Evolutionary conservation across 139 green algal genomes (phyloP).

Genomic region (Marvania coccoides): DNA sequence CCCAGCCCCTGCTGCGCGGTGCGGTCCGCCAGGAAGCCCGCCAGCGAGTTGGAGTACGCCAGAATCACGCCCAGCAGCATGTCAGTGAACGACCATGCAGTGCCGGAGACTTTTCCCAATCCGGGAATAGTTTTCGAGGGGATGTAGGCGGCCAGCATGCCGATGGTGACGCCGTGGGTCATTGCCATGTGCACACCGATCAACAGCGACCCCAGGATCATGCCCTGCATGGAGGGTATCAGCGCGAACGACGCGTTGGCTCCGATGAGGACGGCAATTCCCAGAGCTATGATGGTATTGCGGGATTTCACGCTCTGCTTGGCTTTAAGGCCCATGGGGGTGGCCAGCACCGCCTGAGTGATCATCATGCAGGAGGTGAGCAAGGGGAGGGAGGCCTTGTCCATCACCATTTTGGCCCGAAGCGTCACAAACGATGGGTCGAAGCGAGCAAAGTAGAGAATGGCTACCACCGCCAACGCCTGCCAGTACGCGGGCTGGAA

Average conservation of each 20-base stretch:
- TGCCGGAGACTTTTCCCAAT: constrained; percentile 64
- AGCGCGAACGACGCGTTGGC: constrained; percentile 48
- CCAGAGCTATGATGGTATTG: constrained; percentile 57
- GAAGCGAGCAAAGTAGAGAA: constrained; percentile 80
- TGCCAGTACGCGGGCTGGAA: constrained; percentile 76
- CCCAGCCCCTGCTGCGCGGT: constrained; percentile 34
- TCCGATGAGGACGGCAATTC: constrained; percentile 57
- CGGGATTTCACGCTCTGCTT: constrained; percentile 41
- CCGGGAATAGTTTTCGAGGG: constrained; percentile 42
- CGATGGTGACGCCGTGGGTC: constrained; percentile 70
- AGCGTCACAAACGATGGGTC: constrained; percentile 72
- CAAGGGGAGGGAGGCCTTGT: constrained; percentile 53
- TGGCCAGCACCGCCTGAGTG: constrained; percentile 54
- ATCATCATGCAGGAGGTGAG: constrained; percentile 61
- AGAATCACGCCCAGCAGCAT: constrained; percentile 67
- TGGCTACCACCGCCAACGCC: constrained; percentile 54
- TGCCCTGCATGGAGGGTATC: constrained; percentile 32
- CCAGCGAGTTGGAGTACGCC: constrained; percentile 57
- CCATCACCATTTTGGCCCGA: constrained; percentile 60
- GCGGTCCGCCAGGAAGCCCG: constrained; percentile 56
- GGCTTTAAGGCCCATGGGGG: constrained; percentile 43
- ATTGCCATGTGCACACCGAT: constrained; percentile 78
- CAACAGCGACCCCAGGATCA: constrained; percentile 51
- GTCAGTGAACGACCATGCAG: constrained; percentile 76
- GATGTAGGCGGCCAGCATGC: constrained; percentile 65